A percentile compares a stretch with the other conserved stretches of the same genome.
These are phyloP conservation scores for Phytophthora multivora DNA, from an alignment of 352 stramenopile genomes.

Conservation along the genomic window DNA sequence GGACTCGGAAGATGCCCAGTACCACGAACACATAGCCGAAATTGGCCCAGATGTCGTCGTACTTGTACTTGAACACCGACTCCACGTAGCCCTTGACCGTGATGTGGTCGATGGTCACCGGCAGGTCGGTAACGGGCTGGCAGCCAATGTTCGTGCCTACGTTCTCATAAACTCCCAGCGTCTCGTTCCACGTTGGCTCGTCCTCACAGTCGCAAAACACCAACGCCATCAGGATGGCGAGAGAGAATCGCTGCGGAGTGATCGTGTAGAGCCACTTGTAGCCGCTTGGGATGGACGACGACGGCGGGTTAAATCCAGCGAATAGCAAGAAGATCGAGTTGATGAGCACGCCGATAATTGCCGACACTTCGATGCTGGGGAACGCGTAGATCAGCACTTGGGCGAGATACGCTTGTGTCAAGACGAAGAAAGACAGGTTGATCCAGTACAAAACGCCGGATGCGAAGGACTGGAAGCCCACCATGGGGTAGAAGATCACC, in stretches of 20 bases:
- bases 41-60: conserved; percentile 28
- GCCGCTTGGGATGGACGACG: conserved; percentile 18
- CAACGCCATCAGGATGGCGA: conserved; percentile 27
- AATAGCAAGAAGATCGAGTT: conserved; percentile 32
- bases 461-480: conserved; percentile 36
- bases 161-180: conserved; percentile 14
- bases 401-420: conserved; percentile 38
- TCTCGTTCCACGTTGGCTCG: conserved; percentile 28
- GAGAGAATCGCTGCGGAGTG: conserved; percentile 25
- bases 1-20: conserved; percentile 26
- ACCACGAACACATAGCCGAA: conserved; percentile 29
- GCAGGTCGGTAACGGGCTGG: conserved; percentile 20
- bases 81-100: conserved; percentile 35
- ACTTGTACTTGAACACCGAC: conserved; percentile 25
- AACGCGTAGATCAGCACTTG: conserved; percentile 24
- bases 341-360: conserved; percentile 28
- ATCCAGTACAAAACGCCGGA: conserved; percentile 34
- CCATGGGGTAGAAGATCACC: conserved; percentile 36
- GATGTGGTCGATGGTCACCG: conserved; percentile 20
- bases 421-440: conserved; percentile 31
- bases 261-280: conserved; percentile 28
- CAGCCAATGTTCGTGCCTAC: conserved; percentile 24
- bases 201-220: conserved; percentile 30
- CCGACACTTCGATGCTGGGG: conserved; percentile 25
- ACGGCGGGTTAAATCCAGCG: conserved; percentile 27